Evolutionary conservation across 345 rosid genomes (phyloP), one percentile per base, ranked within the genome.

Genomic region (Rhizophora apiculata): DNA sequence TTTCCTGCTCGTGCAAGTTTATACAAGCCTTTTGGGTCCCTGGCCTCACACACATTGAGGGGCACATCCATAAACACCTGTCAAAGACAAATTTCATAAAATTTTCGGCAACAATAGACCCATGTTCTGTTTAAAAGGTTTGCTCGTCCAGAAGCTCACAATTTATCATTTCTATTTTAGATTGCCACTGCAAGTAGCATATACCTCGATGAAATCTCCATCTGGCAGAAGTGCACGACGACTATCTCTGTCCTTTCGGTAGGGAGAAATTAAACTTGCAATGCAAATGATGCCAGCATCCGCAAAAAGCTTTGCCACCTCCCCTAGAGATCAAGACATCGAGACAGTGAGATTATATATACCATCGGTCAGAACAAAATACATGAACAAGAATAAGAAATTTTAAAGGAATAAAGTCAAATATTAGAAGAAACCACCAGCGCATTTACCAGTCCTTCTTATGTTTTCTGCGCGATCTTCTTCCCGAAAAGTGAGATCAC

Each of bases 1-100:
- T 87, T 91, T 72, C 97, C 97, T 0, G 96, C 89, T 59, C 97
- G 86, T 49, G 96, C 97, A 69, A 91, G 91, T 84, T 87, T 89
- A 87, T 91, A 91, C 4, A 91, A 78, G 71, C 96, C 96, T 83
- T 91, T 91, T 5, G 97, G 90, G 72, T 91, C 96, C 70, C 96
- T 89, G 4, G 82, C 84, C 82, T 91, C 97, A 31, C 96, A 91
- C 72, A 87, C 82, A 19, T 80, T 74, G 62, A 87, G 93, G 2
- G 97, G 76, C 57, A 84, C 91, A 71, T 91, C 84, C 96, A 91
- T 82, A 72, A 86, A 89, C 16, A 91, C 91, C 96, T 87, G 68
- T 57, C 20, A 60, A 65, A 70, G 49, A 46, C 18, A 60, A 74
- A 68, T 49, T 49, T 3, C 21, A 37, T 21, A 8, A 70, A 64